phyloP scores from a whole-genome alignment of 331 rosid genomes.

The Pyrus hybrid region DNA sequence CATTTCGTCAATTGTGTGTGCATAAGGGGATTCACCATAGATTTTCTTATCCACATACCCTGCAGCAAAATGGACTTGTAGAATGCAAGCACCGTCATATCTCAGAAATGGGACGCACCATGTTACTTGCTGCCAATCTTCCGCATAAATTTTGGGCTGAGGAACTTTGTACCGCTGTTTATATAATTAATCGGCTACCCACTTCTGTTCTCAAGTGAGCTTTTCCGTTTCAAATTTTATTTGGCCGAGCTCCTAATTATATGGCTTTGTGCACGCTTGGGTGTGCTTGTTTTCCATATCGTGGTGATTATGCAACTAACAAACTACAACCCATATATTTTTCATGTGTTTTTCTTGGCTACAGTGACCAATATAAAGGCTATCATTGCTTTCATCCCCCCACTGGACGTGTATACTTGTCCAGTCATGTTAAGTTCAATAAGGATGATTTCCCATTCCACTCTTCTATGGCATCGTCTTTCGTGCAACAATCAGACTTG shows the following conservation, averaged over 20 bases:
- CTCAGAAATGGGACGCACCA: background rate
- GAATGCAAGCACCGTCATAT: background rate
- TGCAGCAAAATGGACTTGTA: background rate
- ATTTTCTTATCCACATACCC: background rate
- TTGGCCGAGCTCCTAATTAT: background rate
- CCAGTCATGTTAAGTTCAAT: background rate
- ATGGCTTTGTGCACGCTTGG: background rate
- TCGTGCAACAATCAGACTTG: no score
- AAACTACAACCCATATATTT: background rate
- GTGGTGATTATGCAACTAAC: background rate
- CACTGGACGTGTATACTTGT: background rate
- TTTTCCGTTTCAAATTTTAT: background rate
- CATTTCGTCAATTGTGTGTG: background rate
- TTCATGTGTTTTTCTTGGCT: background rate
- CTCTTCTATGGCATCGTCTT: no score
- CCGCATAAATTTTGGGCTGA: background rate
- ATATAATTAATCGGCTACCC: background rate
- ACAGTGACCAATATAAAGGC: background rate
- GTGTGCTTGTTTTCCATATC: background rate
- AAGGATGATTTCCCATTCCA: no score
- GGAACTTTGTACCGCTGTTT: background rate
- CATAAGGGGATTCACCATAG: background rate
- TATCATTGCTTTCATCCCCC: background rate
- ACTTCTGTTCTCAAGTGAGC: background rate
- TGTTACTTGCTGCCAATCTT: background rate